Base-by-base conservation (phyloP, 2,329 filamentous ascomycete genomes). In the Parastagonospora nodorum region DNA sequence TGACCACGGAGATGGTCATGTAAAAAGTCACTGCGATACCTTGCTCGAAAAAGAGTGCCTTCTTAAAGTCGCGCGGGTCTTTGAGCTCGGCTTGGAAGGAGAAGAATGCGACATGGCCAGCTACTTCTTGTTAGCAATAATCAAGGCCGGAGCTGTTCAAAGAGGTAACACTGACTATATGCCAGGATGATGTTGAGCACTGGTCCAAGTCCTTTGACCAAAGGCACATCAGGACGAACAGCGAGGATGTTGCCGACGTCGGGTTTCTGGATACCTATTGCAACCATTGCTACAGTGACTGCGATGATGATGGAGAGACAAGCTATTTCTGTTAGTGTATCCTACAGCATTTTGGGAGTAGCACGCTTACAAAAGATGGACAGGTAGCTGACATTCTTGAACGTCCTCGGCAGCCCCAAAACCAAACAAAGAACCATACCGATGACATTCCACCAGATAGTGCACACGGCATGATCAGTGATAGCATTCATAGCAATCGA, bases 91-190 rank as follows among this genome's bases (percentile, higher is more conserved):
- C 79, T 62, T 87, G 84, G 66, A 89, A 82, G 54, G 78, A 80
- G 70, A 88, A 88, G 75, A 88, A 89, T 54, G 84, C 85, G n/a
- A 85, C 83, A 63, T 88, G 85, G 30, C 84, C 84, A 46, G 74
- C 76, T 71, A 16, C 3, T 27, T 12, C 28, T 8, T 1, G 33
- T 57, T 11, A 56, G 46, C 14, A 16, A 24, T 35, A n/a, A 9
- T 8, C 3, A 24, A 24, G 33, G 33, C 33, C 12, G 33, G 16
- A 36, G 16, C 9, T n/a, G 16, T 16, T 36, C 16, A 5, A 36
- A 12, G n/a, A 36, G 12, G 33, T n/a, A 8, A 10, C 31, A 60
- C 64, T 45, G 63, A 69, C 83, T 82, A 75, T 87, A 91, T 48
- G 88, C 87, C 53, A 90, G 84, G 53, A 89, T 79, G 45, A 91